Evolutionary conservation across 2,329 filamentous ascomycete genomes (phyloP).

Genomic region (Trichoderma polysporum): DNA sequence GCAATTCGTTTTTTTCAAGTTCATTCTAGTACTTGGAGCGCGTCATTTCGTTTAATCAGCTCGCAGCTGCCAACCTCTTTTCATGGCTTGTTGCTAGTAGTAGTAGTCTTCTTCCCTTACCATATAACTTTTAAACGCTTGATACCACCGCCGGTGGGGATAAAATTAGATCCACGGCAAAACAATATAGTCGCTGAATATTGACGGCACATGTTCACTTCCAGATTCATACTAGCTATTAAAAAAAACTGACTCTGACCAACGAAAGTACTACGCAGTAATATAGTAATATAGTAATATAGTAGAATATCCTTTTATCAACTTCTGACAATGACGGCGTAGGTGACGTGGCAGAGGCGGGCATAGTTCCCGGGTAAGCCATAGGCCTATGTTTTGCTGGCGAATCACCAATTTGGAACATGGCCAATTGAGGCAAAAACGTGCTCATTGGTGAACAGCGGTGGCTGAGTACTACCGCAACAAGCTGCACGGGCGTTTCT

Average conservation of each 20-base stretch:
- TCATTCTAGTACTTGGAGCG: neutral
- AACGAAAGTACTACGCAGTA: neutral
- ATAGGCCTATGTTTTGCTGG: neutral
- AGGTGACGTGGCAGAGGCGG: neutral
- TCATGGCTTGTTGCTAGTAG: neutral
- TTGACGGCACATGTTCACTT: neutral
- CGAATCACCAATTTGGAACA: neutral
- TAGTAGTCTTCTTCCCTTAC: neutral
- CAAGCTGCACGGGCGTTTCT: neutral
- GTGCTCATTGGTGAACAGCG: neutral
- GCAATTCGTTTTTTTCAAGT: neutral
- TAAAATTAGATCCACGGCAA: neutral
- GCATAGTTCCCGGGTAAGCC: slow-evolving; percentile 8
- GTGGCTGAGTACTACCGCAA: neutral
- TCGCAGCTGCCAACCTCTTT: neutral
- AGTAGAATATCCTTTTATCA: too few species aligned
- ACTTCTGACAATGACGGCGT: neutral
- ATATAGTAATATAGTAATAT: neutral
- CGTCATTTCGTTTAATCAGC: neutral
- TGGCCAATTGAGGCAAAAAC: neutral
- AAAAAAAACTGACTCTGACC: neutral
- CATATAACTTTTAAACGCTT: neutral
- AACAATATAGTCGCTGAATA: neutral
- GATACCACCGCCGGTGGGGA: neutral
- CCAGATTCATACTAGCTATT: neutral